A percentile compares a stretch with the other conserved stretches of the same genome.
These are phyloP conservation scores for Gelatoporia subvermispora DNA, from an alignment of 768 basidiomycete species.

Conservation along the genomic window DNA sequence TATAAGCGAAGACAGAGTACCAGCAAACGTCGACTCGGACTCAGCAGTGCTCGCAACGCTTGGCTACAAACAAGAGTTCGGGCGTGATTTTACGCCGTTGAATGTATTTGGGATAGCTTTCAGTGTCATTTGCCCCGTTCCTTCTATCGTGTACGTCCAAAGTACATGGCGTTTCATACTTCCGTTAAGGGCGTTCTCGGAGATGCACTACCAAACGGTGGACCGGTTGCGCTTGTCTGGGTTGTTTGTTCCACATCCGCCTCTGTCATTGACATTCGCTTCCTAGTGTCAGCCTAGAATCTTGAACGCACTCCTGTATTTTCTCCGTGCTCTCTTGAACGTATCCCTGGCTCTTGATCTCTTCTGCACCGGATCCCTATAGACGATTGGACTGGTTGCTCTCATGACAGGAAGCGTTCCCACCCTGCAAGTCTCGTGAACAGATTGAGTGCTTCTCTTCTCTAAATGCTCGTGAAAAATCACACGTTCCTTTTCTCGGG, in stretches of 20 bases:
- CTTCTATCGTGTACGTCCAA: constrained; percentile 1
- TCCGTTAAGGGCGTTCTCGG: constrained; percentile 1
- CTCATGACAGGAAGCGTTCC: too few species aligned
- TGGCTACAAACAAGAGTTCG: constrained; percentile 27
- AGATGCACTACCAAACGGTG: constrained; percentile 4
- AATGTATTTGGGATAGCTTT: constrained; percentile 15
- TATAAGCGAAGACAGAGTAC: neutral
- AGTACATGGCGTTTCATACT: neutral
- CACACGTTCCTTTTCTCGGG: too few species aligned
- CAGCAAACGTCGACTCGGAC: constrained; percentile 3
- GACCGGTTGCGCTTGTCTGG: constrained; percentile 43
- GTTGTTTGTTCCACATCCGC: constrained; percentile 22
- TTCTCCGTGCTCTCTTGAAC: too few species aligned
- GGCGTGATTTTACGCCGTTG: constrained; percentile 19
- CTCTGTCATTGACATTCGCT: neutral
- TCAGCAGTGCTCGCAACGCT: constrained; percentile 19
- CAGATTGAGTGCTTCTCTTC: too few species aligned
- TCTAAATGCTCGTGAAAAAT: too few species aligned
- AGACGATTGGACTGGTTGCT: too few species aligned
- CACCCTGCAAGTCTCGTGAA: too few species aligned
- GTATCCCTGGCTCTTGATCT: too few species aligned
- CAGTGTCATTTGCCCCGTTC: constrained; percentile 1
- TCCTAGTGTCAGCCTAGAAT: too few species aligned
- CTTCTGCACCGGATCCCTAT: too few species aligned
- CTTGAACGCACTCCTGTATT: too few species aligned